A percentile compares a stretch with the other conserved stretches of the same genome.
Conservation (phyloP, 306 rosid species). For the Prunus dulcis region DNA sequence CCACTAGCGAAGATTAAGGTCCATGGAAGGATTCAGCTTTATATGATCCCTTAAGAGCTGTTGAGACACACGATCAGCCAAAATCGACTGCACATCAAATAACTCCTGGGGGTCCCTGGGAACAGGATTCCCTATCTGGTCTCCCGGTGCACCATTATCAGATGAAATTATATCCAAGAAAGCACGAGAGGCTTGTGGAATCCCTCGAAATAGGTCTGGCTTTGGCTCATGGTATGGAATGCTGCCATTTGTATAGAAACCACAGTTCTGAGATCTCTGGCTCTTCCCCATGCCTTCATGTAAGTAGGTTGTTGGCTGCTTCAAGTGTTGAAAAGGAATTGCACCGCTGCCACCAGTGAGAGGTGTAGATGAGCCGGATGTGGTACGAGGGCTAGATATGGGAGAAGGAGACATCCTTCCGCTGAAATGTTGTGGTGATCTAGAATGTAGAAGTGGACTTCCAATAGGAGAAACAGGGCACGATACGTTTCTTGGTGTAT, state of each 20-base stretch:
- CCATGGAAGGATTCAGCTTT: slow-evolving; percentile 37
- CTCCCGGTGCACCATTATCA: slow-evolving; percentile 35
- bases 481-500: slow-evolving; percentile 33
- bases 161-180: slow-evolving; percentile 33
- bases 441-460: slow-evolving; percentile 34
- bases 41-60: slow-evolving; percentile 52
- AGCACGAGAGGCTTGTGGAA: slow-evolving; percentile 40
- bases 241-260: slow-evolving; percentile 32
- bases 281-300: slow-evolving; percentile 41
- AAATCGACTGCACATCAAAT: slow-evolving; percentile 37
- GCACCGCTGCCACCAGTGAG: slow-evolving; percentile 35
- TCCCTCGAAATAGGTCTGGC: slow-evolving; percentile 41
- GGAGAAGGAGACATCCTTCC: slow-evolving; percentile 50
- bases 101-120: slow-evolving; percentile 33
- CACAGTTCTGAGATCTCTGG: slow-evolving; percentile 33
- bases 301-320: slow-evolving; percentile 39
- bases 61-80: slow-evolving; percentile 56
- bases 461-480: slow-evolving; percentile 44
- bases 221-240: slow-evolving; percentile 37
- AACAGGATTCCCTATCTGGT: slow-evolving; percentile 37
- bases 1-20: slow-evolving; percentile 28
- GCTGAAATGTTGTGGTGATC: slow-evolving; percentile 38
- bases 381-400: slow-evolving; percentile 39
- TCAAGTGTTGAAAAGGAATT: slow-evolving; percentile 37
- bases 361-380: slow-evolving; percentile 44